phyloP scores from a whole-genome alignment of 1,284 basidiomycete species.

The Phaffia rhodozyma region DNA sequence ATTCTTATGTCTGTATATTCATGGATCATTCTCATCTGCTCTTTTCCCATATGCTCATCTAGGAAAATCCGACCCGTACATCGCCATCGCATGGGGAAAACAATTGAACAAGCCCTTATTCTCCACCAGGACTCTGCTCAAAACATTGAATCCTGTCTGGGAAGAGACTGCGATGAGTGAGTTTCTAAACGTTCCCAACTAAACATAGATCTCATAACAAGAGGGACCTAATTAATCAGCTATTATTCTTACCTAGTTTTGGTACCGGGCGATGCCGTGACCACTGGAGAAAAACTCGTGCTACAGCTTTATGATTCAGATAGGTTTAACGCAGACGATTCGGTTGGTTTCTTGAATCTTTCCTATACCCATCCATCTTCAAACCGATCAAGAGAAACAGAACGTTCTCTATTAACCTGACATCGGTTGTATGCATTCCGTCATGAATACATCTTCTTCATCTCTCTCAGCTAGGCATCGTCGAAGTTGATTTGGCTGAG shows the following conservation, averaged over 20 bases:
- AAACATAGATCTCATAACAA: not conserved
- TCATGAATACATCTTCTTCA: too few relatives aligned
- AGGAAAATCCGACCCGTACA: constrained; percentile 33
- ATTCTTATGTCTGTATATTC: not conserved
- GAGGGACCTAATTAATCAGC: constrained; percentile 8
- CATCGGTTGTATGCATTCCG: too few relatives aligned
- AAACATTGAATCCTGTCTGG: constrained; percentile 31
- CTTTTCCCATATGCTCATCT: not conserved
- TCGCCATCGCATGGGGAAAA: constrained; percentile 31
- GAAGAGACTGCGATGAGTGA: constrained; percentile 34
- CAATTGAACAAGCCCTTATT: constrained; percentile 32
- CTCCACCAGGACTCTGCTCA: constrained; percentile 33
- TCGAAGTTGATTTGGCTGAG: constrained; percentile 34
- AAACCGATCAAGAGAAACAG: not conserved
- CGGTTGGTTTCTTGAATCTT: too few relatives aligned
- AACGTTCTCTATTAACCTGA: too few relatives aligned
- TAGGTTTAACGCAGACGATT: constrained; percentile 37
- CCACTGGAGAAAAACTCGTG: constrained; percentile 32
- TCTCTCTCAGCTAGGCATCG: constrained; percentile 27
- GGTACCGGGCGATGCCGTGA: constrained; percentile 30
- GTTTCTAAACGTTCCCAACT: not conserved
- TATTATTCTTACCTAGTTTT: constrained; percentile 23
- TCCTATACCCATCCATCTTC: constrained; percentile 8
- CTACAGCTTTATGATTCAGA: constrained; percentile 35
- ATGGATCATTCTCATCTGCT: not conserved